These are phyloP conservation scores for Peronospora farinosa DNA, from an alignment of 352 stramenopile genomes.

Conservation along the genomic window DNA sequence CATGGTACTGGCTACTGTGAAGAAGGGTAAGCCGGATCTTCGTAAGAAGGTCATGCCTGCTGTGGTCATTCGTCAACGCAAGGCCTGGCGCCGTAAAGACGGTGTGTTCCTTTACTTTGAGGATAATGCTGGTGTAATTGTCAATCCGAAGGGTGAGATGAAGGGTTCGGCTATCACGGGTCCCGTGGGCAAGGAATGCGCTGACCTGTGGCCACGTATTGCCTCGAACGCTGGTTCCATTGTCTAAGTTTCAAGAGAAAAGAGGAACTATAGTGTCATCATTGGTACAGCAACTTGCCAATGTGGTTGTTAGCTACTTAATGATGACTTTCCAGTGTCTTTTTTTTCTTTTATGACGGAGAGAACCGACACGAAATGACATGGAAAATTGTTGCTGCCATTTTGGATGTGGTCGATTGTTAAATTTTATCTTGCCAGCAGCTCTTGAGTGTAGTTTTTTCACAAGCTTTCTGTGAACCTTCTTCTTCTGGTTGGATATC, in stretches of 20 bases:
- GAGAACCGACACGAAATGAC: constrained; percentile 32
- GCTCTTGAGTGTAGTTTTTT: constrained; percentile 69
- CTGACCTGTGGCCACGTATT: constrained; percentile 99
- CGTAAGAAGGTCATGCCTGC: constrained; percentile 99
- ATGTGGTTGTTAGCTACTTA: background rate
- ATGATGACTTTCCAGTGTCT: constrained; percentile 2
- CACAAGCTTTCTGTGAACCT: constrained; percentile 48
- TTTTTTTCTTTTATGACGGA: constrained; percentile 4
- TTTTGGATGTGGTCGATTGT: constrained; percentile 13
- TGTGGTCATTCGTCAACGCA: constrained; percentile 99
- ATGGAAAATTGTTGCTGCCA: constrained; percentile 27
- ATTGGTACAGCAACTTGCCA: background rate
- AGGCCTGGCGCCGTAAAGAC: constrained; percentile 98
- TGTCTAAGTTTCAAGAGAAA: constrained; percentile 83
- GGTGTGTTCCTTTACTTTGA: constrained; percentile 99
- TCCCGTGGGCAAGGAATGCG: constrained; percentile 99
- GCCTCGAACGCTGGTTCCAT: constrained; percentile 99
- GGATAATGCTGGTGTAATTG: constrained; percentile 99
- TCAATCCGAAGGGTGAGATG: constrained; percentile 99
- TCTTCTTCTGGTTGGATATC: constrained; percentile 74
- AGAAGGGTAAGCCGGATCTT: constrained; percentile 99
- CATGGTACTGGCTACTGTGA: constrained; percentile 99
- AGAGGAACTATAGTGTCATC: background rate
- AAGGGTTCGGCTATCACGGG: constrained; percentile 99
- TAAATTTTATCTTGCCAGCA: constrained; percentile 80